Conservation (phyloP, 441 rosid species). For the Lepidium campestre region DNA sequence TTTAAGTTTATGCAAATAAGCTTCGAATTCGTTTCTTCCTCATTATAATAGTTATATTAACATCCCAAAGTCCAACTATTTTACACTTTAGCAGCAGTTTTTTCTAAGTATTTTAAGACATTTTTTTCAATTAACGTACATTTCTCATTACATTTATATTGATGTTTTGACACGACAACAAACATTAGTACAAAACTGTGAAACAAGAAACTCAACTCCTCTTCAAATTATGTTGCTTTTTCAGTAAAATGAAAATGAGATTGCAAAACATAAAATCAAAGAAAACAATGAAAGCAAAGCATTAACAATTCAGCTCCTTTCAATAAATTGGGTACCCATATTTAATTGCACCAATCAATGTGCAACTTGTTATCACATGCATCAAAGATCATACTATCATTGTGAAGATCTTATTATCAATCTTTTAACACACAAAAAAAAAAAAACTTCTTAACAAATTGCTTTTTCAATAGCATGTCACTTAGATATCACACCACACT, state of each 20-base stretch:
- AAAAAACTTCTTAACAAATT: not conserved
- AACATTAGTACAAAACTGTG: not conserved
- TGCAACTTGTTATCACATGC: slow-evolving; percentile 29
- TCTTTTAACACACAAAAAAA: slow-evolving; percentile 2
- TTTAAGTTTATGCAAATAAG: slow-evolving; percentile 3
- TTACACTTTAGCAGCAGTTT: not conserved
- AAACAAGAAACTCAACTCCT: not conserved
- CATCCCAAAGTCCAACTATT: not conserved
- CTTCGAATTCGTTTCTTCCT: slow-evolving; percentile 13
- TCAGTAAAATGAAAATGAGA: not conserved
- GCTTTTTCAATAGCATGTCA: not conserved
- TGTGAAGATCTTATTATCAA: slow-evolving; percentile 13
- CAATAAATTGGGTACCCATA: slow-evolving; percentile 19
- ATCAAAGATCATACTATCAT: slow-evolving; percentile 21
- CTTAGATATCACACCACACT: not conserved
- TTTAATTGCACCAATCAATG: slow-evolving; percentile 27
- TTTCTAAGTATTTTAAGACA: no score
- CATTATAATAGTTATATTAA: not conserved
- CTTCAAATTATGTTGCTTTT: not conserved
- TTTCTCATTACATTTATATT: no score
- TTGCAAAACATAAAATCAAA: not conserved
- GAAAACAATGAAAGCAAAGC: slow-evolving; percentile 18
- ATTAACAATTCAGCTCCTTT: slow-evolving; percentile 10
- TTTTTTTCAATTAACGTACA: no score
- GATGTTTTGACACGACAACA: not conserved